These are phyloP conservation scores for Naegleria gruberi DNA, from an alignment of 208 protist species.

Conservation along the genomic window DNA sequence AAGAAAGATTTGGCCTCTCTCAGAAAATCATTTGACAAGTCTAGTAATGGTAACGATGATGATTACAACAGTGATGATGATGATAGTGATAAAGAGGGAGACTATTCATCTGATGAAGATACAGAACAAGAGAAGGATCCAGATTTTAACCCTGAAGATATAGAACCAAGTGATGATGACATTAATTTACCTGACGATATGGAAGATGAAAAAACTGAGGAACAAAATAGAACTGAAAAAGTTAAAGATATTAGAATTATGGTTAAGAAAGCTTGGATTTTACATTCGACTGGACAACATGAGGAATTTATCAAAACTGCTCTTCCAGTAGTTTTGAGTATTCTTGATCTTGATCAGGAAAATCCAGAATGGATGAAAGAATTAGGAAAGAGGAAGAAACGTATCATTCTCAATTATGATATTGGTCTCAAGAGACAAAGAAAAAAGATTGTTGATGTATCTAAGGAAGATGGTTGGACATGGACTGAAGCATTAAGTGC, in stretches of 20 bases:
- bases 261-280: constrained; percentile 7
- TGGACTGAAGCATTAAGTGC: constrained; percentile 1
- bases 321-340: not conserved
- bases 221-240: constrained; percentile 12
- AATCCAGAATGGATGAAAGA: not conserved
- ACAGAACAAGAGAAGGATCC: not conserved
- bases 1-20: not conserved
- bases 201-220: not conserved
- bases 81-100: not conserved
- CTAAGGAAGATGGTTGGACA: not conserved
- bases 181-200: not conserved
- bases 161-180: not conserved
- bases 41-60: not conserved
- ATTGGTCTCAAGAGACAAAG: not conserved
- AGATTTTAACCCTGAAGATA: not conserved
- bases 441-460: not conserved
- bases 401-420: not conserved
- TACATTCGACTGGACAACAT: not conserved
- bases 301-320: not conserved
- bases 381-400: not conserved
- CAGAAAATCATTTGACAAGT: not conserved
- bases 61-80: not conserved
- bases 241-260: not conserved
- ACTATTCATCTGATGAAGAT: not conserved
- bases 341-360: not conserved